A percentile compares a stretch with the other conserved stretches of the same genome.
phyloP scores from a whole-genome alignment of 1,139 yeast genomes.

The Nakaseomyces uthaithaninus region DNA sequence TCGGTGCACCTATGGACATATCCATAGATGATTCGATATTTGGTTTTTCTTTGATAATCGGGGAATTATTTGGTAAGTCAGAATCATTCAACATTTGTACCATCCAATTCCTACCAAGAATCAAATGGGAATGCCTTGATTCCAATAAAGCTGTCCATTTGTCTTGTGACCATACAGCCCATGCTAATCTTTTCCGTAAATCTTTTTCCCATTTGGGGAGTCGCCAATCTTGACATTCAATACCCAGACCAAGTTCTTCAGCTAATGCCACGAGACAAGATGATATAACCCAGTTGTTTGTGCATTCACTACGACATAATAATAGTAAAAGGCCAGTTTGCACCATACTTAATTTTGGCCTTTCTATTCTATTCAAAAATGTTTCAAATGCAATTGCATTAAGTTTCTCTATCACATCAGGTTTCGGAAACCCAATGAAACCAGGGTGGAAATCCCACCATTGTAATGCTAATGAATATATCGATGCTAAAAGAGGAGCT shows the following conservation, averaged over 20 bases:
- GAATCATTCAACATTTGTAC: constrained; percentile 56
- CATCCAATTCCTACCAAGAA: constrained; percentile 59
- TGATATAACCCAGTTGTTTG: constrained; percentile 69
- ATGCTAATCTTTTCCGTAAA: constrained; percentile 70
- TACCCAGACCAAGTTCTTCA: constrained; percentile 78
- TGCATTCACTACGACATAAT: constrained; percentile 50
- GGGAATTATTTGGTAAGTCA: constrained; percentile 57
- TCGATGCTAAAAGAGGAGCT: constrained; percentile 70
- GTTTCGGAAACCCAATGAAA: constrained; percentile 53
- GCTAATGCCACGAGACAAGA: constrained; percentile 81
- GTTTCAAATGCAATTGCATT: constrained; percentile 51
- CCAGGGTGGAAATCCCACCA: constrained; percentile 83
- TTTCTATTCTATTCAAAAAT: constrained; percentile 51
- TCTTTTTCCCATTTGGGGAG: constrained; percentile 91
- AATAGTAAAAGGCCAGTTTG: constrained; percentile 66
- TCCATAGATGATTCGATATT: constrained; percentile 2
- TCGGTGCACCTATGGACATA: constrained; percentile 13
- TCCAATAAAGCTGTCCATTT: constrained; percentile 79
- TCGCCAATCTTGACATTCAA: constrained; percentile 82
- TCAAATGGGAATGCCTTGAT: constrained; percentile 69
- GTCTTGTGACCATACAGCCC: constrained; percentile 89
- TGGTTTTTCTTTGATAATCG: constrained; percentile 17
- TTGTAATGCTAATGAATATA: constrained; percentile 64
- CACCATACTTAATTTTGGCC: constrained; percentile 73
- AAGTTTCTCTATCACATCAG: constrained; percentile 50